Evolutionary conservation across 805 yeast species (phyloP).

Genomic region (Wickerhamiella parazyma): DNA sequence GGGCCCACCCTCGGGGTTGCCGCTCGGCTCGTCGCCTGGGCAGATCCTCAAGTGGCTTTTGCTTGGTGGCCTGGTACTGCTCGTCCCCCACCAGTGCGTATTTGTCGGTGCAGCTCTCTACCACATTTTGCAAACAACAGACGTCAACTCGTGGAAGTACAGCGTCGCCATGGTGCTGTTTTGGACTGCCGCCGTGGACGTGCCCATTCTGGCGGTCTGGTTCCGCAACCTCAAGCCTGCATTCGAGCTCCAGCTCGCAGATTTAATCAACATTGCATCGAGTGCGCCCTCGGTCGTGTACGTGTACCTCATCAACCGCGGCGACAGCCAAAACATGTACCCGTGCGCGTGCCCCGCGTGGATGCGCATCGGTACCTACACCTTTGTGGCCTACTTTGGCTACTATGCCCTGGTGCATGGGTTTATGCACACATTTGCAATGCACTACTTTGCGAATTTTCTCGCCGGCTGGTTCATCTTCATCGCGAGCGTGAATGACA

Average conservation of each 20-base stretch:
- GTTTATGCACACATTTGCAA: slow-evolving; percentile 61
- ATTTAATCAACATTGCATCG: slow-evolving; percentile 50
- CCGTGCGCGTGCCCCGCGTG: slow-evolving; percentile 14
- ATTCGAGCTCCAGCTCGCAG: neutral
- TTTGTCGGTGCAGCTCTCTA: slow-evolving; percentile 28
- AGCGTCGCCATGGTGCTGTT: slow-evolving; percentile 48
- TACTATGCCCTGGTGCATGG: slow-evolving; percentile 61
- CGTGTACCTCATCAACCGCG: slow-evolving; percentile 35
- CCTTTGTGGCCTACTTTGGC: slow-evolving; percentile 37
- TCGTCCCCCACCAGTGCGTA: slow-evolving; percentile 34
- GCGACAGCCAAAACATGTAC: slow-evolving; percentile 16
- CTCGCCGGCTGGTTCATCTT: slow-evolving; percentile 8
- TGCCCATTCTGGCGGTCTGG: slow-evolving; percentile 65
- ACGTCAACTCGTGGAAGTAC: slow-evolving; percentile 8
- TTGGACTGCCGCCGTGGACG: slow-evolving; percentile 65
- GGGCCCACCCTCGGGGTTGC: too few species aligned
- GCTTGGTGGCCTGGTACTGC: slow-evolving; percentile 6
- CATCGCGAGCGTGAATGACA: neutral
- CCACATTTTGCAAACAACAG: slow-evolving; percentile 11
- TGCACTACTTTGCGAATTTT: slow-evolving; percentile 56
- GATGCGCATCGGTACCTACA: slow-evolving; percentile 21
- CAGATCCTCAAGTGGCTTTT: neutral
- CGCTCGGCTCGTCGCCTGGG: too few species aligned
- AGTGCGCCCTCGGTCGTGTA: slow-evolving; percentile 52
- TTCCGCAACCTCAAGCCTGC: slow-evolving; percentile 56